These are phyloP conservation scores for Plantago major DNA, from an alignment of 257 asterid genomes.

Conservation along the genomic window DNA sequence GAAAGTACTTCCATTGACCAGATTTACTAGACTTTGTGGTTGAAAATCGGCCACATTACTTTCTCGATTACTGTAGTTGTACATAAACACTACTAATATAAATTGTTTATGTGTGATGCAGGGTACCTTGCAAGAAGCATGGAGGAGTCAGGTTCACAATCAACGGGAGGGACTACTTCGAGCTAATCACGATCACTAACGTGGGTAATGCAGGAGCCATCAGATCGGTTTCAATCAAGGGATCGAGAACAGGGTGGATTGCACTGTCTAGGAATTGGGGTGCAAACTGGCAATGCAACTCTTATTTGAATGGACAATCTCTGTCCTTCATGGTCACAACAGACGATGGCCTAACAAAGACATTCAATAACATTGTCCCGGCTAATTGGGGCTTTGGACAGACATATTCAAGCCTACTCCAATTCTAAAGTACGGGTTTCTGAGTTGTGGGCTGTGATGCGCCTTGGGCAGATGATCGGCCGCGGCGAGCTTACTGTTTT, in stretches of 20 bases:
- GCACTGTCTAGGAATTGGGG: slow-evolving; percentile 93
- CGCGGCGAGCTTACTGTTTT: slow-evolving; percentile 71
- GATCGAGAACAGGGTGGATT: slow-evolving; percentile 61
- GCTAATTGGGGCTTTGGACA: slow-evolving; percentile 76
- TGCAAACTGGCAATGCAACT: slow-evolving; percentile 81
- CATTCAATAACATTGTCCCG: slow-evolving; percentile 45
- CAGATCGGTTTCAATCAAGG: slow-evolving; percentile 61
- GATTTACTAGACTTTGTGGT: not conserved
- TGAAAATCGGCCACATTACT: too few species aligned
- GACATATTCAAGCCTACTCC: slow-evolving; percentile 46
- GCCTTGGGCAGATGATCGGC: slow-evolving; percentile 32
- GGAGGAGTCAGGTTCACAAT: slow-evolving; percentile 84
- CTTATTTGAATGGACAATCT: slow-evolving; percentile 63
- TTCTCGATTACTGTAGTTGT: too few species aligned
- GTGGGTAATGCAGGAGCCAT: slow-evolving; percentile 80
- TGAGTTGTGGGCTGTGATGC: slow-evolving; percentile 20
- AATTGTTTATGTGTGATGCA: slow-evolving; percentile 13
- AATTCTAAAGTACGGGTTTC: slow-evolving; percentile 38
- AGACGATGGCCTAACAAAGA: slow-evolving; percentile 58
- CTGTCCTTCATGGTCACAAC: slow-evolving; percentile 74
- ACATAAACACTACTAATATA: not conserved
- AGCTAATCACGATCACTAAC: slow-evolving; percentile 59
- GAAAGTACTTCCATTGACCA: not conserved
- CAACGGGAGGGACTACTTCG: slow-evolving; percentile 68
- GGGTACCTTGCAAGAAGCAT: slow-evolving; percentile 78